These are phyloP conservation scores for Apostasia ramifera DNA, from an alignment of 106 monocot species.

Conservation along the genomic window DNA sequence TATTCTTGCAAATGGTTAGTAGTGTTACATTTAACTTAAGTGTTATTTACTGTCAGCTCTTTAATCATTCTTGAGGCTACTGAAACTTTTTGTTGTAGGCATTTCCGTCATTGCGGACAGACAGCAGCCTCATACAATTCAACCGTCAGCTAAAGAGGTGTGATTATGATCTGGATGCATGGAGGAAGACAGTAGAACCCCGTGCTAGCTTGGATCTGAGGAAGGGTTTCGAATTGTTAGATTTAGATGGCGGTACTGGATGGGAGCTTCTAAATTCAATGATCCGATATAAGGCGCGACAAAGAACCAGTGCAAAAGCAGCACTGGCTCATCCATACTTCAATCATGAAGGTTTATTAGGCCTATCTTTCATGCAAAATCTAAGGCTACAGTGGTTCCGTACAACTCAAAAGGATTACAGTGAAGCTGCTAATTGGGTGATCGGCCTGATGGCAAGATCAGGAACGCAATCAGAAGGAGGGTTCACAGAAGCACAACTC, in stretches of 20 bases:
- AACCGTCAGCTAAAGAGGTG: slow-evolving; percentile 93
- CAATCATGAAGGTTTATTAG: slow-evolving; percentile 71
- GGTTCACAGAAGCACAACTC: slow-evolving; percentile 93
- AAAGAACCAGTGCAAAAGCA: slow-evolving; percentile 82
- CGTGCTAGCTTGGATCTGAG: slow-evolving; percentile 71
- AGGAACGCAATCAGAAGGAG: slow-evolving; percentile 66
- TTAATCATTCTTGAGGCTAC: not conserved
- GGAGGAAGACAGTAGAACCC: slow-evolving; percentile 72
- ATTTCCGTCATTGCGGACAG: slow-evolving; percentile 68
- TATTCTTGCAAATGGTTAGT: slow-evolving; percentile 94
- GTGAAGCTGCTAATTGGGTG: slow-evolving; percentile 85
- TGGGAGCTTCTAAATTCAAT: slow-evolving; percentile 95
- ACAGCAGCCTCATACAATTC: slow-evolving; percentile 83
- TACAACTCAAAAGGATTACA: slow-evolving; percentile 87
- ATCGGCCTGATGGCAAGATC: slow-evolving; percentile 74
- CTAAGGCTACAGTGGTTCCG: slow-evolving; percentile 72
- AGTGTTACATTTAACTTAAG: not conserved
- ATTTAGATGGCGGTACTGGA: slow-evolving; percentile 74
- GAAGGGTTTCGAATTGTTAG: slow-evolving; percentile 72
- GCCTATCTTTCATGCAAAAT: slow-evolving; percentile 88
- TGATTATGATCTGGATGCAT: slow-evolving; percentile 57
- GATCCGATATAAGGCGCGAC: slow-evolving; percentile 83
- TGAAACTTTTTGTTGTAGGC: slow-evolving; percentile 28
- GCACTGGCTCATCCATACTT: slow-evolving; percentile 96
- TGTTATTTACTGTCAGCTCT: not conserved